phyloP scores from a whole-genome alignment of 352 stramenopile genomes.

The Phytophthora multivora region DNA sequence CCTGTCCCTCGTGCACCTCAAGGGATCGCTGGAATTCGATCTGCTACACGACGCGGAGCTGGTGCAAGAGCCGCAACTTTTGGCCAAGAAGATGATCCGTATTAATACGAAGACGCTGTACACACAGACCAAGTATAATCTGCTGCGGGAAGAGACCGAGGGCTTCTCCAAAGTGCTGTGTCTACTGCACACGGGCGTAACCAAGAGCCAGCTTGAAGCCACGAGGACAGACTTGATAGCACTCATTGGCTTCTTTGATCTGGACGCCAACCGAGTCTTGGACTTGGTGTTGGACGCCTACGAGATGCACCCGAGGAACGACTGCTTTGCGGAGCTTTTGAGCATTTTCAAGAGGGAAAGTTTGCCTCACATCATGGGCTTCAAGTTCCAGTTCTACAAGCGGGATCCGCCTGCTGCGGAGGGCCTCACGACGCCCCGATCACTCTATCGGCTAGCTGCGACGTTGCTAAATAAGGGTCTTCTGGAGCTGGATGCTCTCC shows the following conservation, averaged over 20 bases:
- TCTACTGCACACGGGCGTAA: constrained; percentile 77
- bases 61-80: constrained; percentile 43
- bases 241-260: constrained; percentile 92
- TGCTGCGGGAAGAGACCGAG: constrained; percentile 96
- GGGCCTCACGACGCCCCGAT: constrained; percentile 53
- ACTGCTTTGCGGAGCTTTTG: constrained; percentile 75
- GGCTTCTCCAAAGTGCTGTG: constrained; percentile 94
- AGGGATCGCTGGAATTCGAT: constrained; percentile 76
- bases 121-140: constrained; percentile 96
- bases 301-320: constrained; percentile 87
- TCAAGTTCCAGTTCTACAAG: constrained; percentile 95
- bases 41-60: constrained; percentile 74
- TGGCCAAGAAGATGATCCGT: constrained; percentile 78
- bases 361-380: constrained; percentile 91
- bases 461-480: constrained; percentile 86
- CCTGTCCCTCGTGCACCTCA: constrained; percentile 56
- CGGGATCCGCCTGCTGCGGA: constrained; percentile 35
- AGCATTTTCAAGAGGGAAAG: constrained; percentile 74
- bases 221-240: constrained; percentile 76
- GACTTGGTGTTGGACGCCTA: constrained; percentile 94
- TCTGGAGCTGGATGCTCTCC: constrained; percentile 73
- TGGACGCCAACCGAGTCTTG: constrained; percentile 96
- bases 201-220: constrained; percentile 60
- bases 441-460: constrained; percentile 88
- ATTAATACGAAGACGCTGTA: constrained; percentile 93